These are phyloP conservation scores for Ceratocystis destructans DNA, from an alignment of 2,329 filamentous ascomycete genomes.

Conservation along the genomic window DNA sequence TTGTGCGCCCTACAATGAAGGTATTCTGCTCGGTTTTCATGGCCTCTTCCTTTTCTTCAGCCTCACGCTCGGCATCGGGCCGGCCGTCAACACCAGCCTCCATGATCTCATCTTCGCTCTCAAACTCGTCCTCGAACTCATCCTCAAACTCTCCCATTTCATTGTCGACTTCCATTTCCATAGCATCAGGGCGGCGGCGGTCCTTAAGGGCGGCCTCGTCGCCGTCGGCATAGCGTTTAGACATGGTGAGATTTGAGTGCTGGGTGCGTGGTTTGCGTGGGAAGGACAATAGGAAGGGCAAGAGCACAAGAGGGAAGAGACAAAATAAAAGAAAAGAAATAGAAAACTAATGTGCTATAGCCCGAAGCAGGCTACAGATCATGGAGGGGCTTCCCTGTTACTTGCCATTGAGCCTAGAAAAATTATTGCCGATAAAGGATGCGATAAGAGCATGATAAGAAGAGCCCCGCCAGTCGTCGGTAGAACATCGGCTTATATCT, in stretches of 20 bases:
- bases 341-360: not conserved
- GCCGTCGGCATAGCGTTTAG: constrained; percentile 45
- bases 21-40: constrained; percentile 93
- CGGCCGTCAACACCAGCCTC: constrained; percentile 89
- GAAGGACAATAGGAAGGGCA: not conserved
- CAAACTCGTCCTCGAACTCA: constrained; percentile 84
- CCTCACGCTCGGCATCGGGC: constrained; percentile 83
- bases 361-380: not conserved
- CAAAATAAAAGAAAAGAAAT: not conserved
- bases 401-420: not conserved
- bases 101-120: constrained; percentile 78
- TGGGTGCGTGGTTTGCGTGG: not conserved
- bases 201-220: constrained; percentile 41
- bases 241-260: constrained; percentile 32
- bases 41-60: constrained; percentile 67
- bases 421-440: constrained; percentile 11
- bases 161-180: constrained; percentile 49
- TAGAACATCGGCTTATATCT: not conserved
- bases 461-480: not conserved
- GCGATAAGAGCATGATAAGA: constrained; percentile 1
- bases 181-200: constrained; percentile 46
- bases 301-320: not conserved
- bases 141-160: constrained; percentile 81
- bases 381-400: not conserved
- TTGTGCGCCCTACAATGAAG: constrained; percentile 89